phyloP scores from a whole-genome alignment of 1,284 basidiomycete species.

The Sanghuangporus baumii region DNA sequence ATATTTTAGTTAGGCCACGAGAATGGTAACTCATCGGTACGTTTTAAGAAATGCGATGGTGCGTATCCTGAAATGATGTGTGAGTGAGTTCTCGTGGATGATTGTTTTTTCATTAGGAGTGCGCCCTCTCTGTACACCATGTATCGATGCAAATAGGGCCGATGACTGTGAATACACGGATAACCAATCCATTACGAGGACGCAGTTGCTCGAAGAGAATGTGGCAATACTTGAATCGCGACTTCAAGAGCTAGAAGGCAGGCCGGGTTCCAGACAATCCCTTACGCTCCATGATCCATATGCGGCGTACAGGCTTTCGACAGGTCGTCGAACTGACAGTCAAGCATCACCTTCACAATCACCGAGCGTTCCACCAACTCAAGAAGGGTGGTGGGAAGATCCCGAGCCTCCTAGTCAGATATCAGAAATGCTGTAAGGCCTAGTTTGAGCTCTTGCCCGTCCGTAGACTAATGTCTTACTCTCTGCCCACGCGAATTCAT shows the following conservation, averaged over 20 bases:
- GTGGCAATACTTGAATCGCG: slow-evolving; percentile 31
- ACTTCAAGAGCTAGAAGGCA: slow-evolving; percentile 34
- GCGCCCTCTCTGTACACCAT: slow-evolving; percentile 35
- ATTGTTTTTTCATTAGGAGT: background rate
- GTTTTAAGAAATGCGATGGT: slow-evolving; percentile 37
- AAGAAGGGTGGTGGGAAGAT: slow-evolving; percentile 16
- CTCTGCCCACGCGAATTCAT: background rate
- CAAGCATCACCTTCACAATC: background rate
- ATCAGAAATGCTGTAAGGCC: slow-evolving; percentile 19
- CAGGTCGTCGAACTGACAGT: background rate
- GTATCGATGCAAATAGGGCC: slow-evolving; percentile 28
- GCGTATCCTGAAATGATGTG: background rate
- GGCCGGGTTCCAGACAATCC: slow-evolving; percentile 21
- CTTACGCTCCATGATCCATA: slow-evolving; percentile 31
- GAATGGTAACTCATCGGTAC: background rate
- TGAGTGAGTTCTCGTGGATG: background rate
- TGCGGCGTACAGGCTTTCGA: slow-evolving; percentile 6
- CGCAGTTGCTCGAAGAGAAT: slow-evolving; percentile 34
- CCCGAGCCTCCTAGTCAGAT: slow-evolving; percentile 21
- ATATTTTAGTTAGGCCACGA: background rate
- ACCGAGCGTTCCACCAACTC: background rate
- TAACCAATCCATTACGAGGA: slow-evolving; percentile 29
- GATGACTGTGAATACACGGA: slow-evolving; percentile 40
- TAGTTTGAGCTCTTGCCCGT: background rate
- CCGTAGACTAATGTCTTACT: background rate